A percentile compares a stretch with the other conserved stretches of the same genome.
These are phyloP conservation scores for Aschersonia sp. DNA, from an alignment of 2,329 filamentous ascomycete genomes.

Conservation along the genomic window DNA sequence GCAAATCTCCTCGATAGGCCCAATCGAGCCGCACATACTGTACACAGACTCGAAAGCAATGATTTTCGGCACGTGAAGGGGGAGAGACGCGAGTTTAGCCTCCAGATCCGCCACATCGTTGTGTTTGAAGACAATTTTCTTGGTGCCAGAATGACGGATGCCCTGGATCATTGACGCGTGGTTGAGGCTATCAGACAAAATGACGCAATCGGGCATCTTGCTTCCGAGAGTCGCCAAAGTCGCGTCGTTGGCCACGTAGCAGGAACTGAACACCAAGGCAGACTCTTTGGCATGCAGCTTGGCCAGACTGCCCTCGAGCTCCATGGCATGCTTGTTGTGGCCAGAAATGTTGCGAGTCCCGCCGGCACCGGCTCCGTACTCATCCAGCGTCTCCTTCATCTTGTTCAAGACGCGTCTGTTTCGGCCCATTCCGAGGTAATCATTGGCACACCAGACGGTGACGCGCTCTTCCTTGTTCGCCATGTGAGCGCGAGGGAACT, in stretches of 20 bases:
- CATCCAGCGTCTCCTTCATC: constrained; percentile 92
- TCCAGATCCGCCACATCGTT: constrained; percentile 92
- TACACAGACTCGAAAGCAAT: constrained; percentile 99
- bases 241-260: constrained; percentile 96
- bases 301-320: constrained; percentile 67
- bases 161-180: constrained; percentile 99
- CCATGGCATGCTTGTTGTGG: constrained; percentile 88
- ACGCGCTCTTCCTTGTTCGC: constrained; percentile 69
- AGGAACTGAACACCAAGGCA: constrained; percentile 90
- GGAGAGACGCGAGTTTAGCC: constrained; percentile 78
- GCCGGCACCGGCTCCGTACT: constrained; percentile 87
- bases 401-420: constrained; percentile 73
- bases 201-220: constrained; percentile 91
- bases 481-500: constrained; percentile 93
- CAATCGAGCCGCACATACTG: constrained; percentile 97
- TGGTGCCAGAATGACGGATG: constrained; percentile 91
- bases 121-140: constrained; percentile 98
- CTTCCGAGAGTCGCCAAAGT: constrained; percentile 93
- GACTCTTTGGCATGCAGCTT: constrained; percentile 85
- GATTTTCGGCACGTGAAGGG: constrained; percentile 79
- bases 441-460: constrained; percentile 98
- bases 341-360: constrained; percentile 97
- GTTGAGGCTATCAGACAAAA: constrained; percentile 93
- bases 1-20: constrained; percentile 89
- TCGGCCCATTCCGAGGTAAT: constrained; percentile 95